A percentile compares a stretch with the other conserved stretches of the same genome.
Evolutionary conservation across 2,329 filamentous ascomycete species (phyloP).

Genomic region (Penicillium sp.): DNA sequence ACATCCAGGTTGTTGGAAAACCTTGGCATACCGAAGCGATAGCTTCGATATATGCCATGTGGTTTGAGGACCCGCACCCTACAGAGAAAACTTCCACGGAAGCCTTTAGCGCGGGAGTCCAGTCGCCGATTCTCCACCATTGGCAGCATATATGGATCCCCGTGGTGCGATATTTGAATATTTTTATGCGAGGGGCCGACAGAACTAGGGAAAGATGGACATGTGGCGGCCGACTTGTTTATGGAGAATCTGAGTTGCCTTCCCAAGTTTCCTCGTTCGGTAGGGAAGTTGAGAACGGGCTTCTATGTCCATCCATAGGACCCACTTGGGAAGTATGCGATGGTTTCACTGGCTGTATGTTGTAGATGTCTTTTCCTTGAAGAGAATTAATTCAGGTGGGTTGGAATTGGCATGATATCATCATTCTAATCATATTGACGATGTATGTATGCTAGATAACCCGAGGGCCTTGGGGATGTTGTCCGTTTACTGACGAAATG

Average conservation of each 20-base stretch:
- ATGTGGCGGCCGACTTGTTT: slow-evolving; percentile 6
- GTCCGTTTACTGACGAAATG: not conserved
- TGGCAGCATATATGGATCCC: slow-evolving; percentile 7
- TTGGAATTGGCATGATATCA: not conserved
- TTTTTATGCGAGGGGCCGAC: not conserved
- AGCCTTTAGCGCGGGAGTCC: slow-evolving; percentile 8
- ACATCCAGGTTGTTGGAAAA: not conserved
- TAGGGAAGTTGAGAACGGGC: slow-evolving; percentile 7
- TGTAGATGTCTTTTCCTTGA: not conserved
- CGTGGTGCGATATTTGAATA: not conserved
- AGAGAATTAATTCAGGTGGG: not conserved
- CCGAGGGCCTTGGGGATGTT: not conserved
- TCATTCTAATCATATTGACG: not conserved
- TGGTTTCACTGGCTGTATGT: not conserved
- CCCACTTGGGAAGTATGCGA: slow-evolving; percentile 8
- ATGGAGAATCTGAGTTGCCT: slow-evolving; percentile 10
- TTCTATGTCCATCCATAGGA: not conserved
- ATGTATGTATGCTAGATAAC: not conserved
- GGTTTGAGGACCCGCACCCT: not conserved
- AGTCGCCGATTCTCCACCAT: slow-evolving; percentile 11
- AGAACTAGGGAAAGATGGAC: slow-evolving; percentile 12
- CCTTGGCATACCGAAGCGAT: not conserved
- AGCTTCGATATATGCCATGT: slow-evolving; percentile 11
- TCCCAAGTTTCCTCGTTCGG: slow-evolving; percentile 14
- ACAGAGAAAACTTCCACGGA: slow-evolving; percentile 9